Conservation (phyloP, 1,284 basidiomycete species). For the Sanghuangporus weigelae region DNA sequence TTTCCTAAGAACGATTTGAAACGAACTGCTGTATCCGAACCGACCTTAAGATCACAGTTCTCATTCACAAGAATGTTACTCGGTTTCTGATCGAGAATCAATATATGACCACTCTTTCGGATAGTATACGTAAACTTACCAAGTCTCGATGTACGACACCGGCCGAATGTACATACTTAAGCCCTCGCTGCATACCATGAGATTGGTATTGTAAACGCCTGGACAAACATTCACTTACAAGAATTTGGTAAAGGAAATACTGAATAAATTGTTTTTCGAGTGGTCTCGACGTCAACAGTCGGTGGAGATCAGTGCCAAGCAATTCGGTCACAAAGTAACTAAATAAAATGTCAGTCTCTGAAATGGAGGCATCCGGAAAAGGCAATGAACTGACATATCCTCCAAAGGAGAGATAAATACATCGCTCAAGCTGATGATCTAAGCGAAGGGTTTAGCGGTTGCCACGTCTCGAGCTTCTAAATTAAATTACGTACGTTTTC, state of each 20-base stretch:
- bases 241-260: slow-evolving; percentile 98
- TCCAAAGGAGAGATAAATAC: slow-evolving; percentile 99
- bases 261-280: slow-evolving; percentile 99
- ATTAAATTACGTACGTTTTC: slow-evolving; percentile 71
- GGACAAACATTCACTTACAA: slow-evolving; percentile 47
- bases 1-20: slow-evolving; percentile 8
- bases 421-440: slow-evolving; percentile 98
- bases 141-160: slow-evolving; percentile 98
- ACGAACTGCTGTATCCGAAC: slow-evolving; percentile 17
- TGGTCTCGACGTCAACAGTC: slow-evolving; percentile 91
- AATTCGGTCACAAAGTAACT: slow-evolving; percentile 99
- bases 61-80: slow-evolving; percentile 99
- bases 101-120: background rate
- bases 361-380: background rate
- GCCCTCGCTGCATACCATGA: slow-evolving; percentile 62
- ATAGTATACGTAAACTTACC: slow-evolving; percentile 36
- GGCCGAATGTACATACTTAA: slow-evolving; percentile 99
- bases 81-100: slow-evolving; percentile 66
- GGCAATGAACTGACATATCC: slow-evolving; percentile 66
- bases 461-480: background rate
- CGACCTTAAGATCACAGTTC: slow-evolving; percentile 93
- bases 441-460: slow-evolving; percentile 13
- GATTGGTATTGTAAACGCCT: background rate
- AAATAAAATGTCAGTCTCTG: slow-evolving; percentile 7
- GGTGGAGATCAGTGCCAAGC: slow-evolving; percentile 95